Evolutionary conservation across 2,329 filamentous ascomycete genomes (phyloP), one percentile per base, ranked within the genome.

Genomic region (Tothia fuscella): DNA sequence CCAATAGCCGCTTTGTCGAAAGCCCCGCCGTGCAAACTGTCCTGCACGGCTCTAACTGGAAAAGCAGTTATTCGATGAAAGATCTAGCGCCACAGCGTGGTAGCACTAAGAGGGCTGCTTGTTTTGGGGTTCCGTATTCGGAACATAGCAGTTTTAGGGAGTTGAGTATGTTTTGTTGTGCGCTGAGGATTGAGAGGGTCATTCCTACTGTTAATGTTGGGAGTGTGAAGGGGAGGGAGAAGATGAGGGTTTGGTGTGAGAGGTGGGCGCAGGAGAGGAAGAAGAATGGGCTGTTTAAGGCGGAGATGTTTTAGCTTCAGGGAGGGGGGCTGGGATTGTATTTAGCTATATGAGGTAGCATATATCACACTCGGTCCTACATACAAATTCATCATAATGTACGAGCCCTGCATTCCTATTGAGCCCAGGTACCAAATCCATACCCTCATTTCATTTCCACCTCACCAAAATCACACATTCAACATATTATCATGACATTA

Each of bases 141-240:
- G 91, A 98, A 64, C 91, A 98, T 59, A 91, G 83, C 58, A 93
- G 84, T 47, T 98, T 98, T 56, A 72, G 89, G 30, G 91, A 98
- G 66, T 62, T 98, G 56, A 89, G 86, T 1, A 80, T 96, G 73
- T 98, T 98, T 56, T 76, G 89, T 50, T 91, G 91, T 69, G 76
- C 80, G 16, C 58, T 98, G 58, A 68, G 83, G 43, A 93, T 98
- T 49, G 87, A 89, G 48, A 84, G 80, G 61, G 75, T 98, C 5
- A 81, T 98, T 13, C 91, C 91, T 0, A 98, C 91, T 0, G 91
- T 98, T 3, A 96, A 98, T 57, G 72, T 81, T n/a, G 78, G 76
- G 0, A 78, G 64, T 48, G 72, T 68, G 28, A 78, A 74, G 60
- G 70, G 66, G 29, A 66, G 78, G 45, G 77, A 80, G 55, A 69